Evolutionary conservation across 2,329 filamentous ascomycete species (phyloP).

Genomic region (Pyrenochaeta sp.): DNA sequence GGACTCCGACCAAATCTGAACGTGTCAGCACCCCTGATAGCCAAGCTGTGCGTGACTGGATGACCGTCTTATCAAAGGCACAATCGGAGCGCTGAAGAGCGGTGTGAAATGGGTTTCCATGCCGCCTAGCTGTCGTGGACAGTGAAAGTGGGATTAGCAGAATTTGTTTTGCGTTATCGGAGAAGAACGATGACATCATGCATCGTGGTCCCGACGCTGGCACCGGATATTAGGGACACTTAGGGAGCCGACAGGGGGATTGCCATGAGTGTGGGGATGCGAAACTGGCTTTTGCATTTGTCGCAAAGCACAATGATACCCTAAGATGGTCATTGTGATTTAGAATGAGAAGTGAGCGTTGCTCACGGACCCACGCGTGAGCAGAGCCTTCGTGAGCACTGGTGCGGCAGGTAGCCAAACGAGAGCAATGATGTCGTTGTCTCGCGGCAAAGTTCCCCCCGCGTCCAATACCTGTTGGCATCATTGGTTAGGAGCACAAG

Average conservation of each 20-base stretch:
- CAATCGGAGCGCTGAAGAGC: constrained; percentile 11
- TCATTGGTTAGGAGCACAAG: too few species aligned
- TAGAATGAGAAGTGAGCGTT: too few species aligned
- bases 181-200: constrained; percentile 31
- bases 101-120: constrained; percentile 10
- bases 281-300: constrained; percentile 17
- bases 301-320: constrained; percentile 2
- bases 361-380: too few species aligned
- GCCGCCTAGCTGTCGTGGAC: neutral
- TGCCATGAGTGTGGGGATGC: constrained; percentile 32
- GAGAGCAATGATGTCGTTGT: neutral
- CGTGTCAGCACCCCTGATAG: neutral
- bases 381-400: neutral
- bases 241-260: constrained; percentile 11
- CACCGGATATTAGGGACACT: neutral
- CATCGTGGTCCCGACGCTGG: constrained; percentile 22
- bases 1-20: constrained; percentile 5
- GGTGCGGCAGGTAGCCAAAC: too few species aligned
- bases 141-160: constrained; percentile 4
- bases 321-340: constrained; percentile 7
- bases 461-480: too few species aligned
- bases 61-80: neutral
- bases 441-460: too few species aligned
- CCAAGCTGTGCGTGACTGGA: constrained; percentile 1
- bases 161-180: constrained; percentile 8